Conservation (phyloP, 2,329 filamentous ascomycete species). For the Clonostachys sp. region DNA sequence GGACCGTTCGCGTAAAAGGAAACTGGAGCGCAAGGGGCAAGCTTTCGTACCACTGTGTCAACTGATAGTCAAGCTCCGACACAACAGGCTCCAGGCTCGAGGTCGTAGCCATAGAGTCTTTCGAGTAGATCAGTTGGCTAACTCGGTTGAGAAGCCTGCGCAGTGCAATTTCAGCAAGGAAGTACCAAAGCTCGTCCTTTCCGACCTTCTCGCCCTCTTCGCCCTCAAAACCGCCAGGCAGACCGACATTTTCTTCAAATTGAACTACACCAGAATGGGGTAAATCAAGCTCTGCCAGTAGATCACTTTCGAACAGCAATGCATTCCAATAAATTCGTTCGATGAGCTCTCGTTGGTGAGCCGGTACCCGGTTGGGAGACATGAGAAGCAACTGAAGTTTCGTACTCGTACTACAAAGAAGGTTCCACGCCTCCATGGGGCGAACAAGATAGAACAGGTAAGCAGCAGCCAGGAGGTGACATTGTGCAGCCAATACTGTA, state of each 20-base stretch:
- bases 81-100: constrained; percentile 73
- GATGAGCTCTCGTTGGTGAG: constrained; percentile 66
- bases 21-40: constrained; percentile 73
- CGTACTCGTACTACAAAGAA: constrained; percentile 74
- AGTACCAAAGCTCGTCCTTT: constrained; percentile 80
- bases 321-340: constrained; percentile 84
- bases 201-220: constrained; percentile 60
- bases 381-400: constrained; percentile 77
- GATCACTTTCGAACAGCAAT: constrained; percentile 74
- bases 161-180: constrained; percentile 76
- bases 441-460: constrained; percentile 81
- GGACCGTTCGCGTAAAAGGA: constrained; percentile 61
- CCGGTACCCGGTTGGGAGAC: constrained; percentile 65
- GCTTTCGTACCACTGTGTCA: constrained; percentile 81
- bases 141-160: constrained; percentile 73
- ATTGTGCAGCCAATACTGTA: constrained; percentile 73
- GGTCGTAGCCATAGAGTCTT: constrained; percentile 66
- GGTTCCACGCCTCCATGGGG: constrained; percentile 77
- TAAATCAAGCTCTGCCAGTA: constrained; percentile 74
- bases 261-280: constrained; percentile 80
- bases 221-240: constrained; percentile 76
- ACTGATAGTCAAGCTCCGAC: constrained; percentile 74
- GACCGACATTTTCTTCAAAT: constrained; percentile 74
- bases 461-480: constrained; percentile 74
- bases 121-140: constrained; percentile 75